Conservation (phyloP, 208 protist genomes). For the Leishmania lainsoni region DNA sequence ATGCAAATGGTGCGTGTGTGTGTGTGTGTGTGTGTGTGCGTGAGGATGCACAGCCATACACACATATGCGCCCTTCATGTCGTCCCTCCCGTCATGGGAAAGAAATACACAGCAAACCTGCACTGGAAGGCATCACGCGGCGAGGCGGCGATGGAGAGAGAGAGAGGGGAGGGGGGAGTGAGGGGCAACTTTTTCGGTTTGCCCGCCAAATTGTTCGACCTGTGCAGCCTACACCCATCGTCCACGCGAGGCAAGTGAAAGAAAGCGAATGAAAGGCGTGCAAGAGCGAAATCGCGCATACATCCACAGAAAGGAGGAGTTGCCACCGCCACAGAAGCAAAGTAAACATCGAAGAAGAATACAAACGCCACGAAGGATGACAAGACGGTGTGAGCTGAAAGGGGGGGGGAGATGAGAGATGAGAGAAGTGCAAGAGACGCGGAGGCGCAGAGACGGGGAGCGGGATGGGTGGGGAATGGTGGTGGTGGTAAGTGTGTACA, state of each 20-base stretch:
- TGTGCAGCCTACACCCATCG: neutral
- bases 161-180: neutral
- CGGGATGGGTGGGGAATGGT: neutral
- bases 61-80: neutral
- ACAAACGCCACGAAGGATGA: too few relatives aligned
- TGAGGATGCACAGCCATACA: neutral
- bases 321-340: neutral
- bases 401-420: neutral
- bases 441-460: neutral
- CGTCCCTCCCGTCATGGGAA: neutral
- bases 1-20: too few relatives aligned
- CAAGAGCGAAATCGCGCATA: conserved; percentile 1
- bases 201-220: neutral
- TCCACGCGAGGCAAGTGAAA: neutral
- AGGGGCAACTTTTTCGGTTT: too few relatives aligned
- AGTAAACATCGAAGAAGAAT: neutral
- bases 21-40: too few relatives aligned
- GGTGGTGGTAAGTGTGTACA: neutral
- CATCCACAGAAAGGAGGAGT: neutral
- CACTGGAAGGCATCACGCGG: neutral
- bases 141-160: neutral
- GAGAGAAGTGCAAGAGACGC: neutral
- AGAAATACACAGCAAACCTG: neutral
- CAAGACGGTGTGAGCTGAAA: neutral
- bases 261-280: conserved; percentile 3